Evolutionary conservation across 2,329 filamentous ascomycete species (phyloP).

Genomic region (Pochonia chlamydosporia): DNA sequence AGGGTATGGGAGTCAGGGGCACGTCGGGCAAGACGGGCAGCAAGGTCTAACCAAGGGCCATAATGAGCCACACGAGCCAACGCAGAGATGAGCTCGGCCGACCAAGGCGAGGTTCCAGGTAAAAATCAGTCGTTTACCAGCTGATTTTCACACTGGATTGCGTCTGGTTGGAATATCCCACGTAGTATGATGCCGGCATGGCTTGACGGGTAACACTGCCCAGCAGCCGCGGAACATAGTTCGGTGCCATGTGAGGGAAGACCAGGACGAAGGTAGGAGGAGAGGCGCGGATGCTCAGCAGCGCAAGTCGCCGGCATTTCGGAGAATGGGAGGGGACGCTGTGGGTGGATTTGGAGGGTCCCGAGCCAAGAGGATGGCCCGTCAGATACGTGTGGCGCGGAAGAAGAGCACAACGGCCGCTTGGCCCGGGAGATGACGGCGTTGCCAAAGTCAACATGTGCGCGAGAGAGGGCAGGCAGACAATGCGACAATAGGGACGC

Average conservation of each 20-base stretch:
- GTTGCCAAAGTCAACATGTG: no score
- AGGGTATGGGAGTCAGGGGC: no score
- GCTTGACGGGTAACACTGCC: not conserved
- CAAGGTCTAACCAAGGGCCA: no score
- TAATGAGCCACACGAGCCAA: no score
- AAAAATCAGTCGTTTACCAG: no score
- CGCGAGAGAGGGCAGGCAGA: conserved; percentile 2
- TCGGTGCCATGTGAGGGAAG: conserved; percentile 8
- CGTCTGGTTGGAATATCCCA: no score
- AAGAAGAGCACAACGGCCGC: conserved; percentile 2
- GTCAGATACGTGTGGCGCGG: conserved; percentile 3
- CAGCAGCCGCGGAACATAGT: conserved; percentile 4
- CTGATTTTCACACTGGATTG: no score
- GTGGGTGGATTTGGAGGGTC: conserved; percentile 1
- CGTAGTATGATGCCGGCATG: not conserved
- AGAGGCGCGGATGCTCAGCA: not conserved
- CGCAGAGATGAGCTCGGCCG: no score
- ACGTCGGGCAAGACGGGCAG: no score
- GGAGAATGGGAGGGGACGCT: conserved; percentile 7
- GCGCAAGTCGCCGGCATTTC: conserved; percentile 9
- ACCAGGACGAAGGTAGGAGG: not conserved
- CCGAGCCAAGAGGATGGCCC: conserved; percentile 6
- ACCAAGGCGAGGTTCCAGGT: no score
- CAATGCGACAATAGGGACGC: conserved; percentile 5
- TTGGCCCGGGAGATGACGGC: conserved; percentile 3